A percentile compares a stretch with the other conserved stretches of the same genome.
These are phyloP conservation scores for Stevia rebaudiana DNA, from an alignment of 140 eudicot species.

Conservation along the genomic window DNA sequence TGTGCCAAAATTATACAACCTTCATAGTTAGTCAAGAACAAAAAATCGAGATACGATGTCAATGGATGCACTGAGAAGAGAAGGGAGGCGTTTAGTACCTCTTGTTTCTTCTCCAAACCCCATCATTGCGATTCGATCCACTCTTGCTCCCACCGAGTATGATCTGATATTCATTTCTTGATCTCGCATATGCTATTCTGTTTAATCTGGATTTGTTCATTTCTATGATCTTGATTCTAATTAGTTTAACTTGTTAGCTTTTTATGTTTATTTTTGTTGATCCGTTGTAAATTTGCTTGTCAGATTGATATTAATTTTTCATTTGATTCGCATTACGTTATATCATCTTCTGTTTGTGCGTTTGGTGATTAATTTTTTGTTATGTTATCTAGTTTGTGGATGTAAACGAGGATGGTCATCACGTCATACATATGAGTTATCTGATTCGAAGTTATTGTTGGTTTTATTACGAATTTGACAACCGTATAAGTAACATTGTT, in stretches of 20 bases:
- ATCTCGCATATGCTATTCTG: neutral
- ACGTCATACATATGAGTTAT: slow-evolving; percentile 3
- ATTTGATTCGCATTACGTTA: neutral
- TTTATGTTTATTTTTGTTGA: neutral
- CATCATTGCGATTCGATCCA: slow-evolving; percentile 43
- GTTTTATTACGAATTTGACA: neutral
- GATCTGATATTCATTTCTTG: slow-evolving; percentile 6
- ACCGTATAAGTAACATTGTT: neutral
- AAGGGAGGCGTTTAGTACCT: slow-evolving; percentile 64
- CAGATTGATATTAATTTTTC: neutral
- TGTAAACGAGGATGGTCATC: slow-evolving; percentile 1
- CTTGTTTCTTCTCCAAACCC: slow-evolving; percentile 51
- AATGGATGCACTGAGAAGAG: slow-evolving; percentile 82
- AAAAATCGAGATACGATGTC: slow-evolving; percentile 46
- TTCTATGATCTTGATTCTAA: neutral
- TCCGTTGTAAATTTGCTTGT: neutral
- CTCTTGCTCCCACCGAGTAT: slow-evolving; percentile 53
- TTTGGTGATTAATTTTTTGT: neutral
- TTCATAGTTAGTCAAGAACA: slow-evolving; percentile 10
- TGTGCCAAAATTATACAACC: slow-evolving; percentile 1
- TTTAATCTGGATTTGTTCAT: neutral
- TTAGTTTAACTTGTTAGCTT: neutral
- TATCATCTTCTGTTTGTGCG: neutral
- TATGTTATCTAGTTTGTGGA: neutral
- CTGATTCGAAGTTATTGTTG: slow-evolving; percentile 1